phyloP scores from a whole-genome alignment of 768 basidiomycete genomes.

The Pleurotus citrinopileatus region DNA sequence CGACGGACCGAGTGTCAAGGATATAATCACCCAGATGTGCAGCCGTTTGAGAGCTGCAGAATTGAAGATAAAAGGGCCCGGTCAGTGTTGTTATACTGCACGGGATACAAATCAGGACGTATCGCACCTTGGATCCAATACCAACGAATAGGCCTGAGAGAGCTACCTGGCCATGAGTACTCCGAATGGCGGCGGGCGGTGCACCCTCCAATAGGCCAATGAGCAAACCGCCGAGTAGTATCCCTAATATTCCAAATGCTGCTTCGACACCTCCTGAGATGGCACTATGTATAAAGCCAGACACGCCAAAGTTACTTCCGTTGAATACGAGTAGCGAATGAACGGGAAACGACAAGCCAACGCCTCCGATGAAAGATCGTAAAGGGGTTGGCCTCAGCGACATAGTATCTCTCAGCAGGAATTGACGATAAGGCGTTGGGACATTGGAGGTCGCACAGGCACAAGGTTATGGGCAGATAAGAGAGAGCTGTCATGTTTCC shows the following conservation, averaged over 20 bases:
- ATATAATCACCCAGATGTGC: conserved; percentile 70
- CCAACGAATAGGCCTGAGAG: conserved; percentile 57
- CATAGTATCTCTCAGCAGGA: background rate
- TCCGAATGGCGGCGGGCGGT: conserved; percentile 21
- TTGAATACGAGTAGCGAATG: conserved; percentile 53
- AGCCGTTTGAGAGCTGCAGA: conserved; percentile 53
- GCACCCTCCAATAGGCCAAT: conserved; percentile 38
- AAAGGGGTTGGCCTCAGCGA: conserved; percentile 41
- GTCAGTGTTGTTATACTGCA: conserved; percentile 8
- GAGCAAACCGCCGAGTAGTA: conserved; percentile 46
- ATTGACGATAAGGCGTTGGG: background rate
- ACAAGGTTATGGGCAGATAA: background rate
- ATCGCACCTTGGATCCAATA: conserved; percentile 50
- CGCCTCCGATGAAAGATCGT: conserved; percentile 53
- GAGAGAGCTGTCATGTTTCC: conserved; percentile 1
- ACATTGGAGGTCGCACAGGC: background rate
- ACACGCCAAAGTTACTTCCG: conserved; percentile 57
- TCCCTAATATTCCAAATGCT: conserved; percentile 37
- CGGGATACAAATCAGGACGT: background rate
- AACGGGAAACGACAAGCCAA: conserved; percentile 48
- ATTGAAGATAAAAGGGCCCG: background rate
- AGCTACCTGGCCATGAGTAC: conserved; percentile 26
- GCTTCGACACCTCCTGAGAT: conserved; percentile 43
- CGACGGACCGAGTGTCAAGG: too few relatives aligned
- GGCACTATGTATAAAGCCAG: conserved; percentile 56